These are phyloP conservation scores for Ophiostoma sp. DNA, from an alignment of 2,329 filamentous ascomycete genomes.

Conservation along the genomic window DNA sequence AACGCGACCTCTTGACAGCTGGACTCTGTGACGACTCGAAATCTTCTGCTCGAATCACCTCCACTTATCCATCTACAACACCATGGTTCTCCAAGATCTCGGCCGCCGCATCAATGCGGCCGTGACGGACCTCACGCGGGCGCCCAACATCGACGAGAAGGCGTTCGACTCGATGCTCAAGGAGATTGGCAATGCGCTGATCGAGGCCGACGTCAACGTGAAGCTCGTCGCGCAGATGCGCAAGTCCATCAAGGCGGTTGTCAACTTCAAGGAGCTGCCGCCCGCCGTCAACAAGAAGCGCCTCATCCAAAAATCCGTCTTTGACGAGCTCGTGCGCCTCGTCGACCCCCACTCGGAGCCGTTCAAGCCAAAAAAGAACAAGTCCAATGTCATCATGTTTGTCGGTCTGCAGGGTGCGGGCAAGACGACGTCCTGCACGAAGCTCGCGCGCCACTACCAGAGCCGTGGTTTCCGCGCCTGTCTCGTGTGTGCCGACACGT, in stretches of 20 bases:
- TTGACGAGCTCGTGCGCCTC: constrained; percentile 90
- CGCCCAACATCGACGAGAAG: constrained; percentile 95
- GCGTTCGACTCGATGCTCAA: constrained; percentile 98
- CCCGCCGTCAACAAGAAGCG: constrained; percentile 96
- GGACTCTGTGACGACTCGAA: too few relatives aligned
- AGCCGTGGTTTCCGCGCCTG: constrained; percentile 88
- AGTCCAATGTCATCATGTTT: constrained; percentile 98
- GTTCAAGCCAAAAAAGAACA: constrained; percentile 95
- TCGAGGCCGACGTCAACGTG: constrained; percentile 97
- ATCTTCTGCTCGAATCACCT: too few relatives aligned
- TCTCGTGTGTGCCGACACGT: constrained; percentile 94
- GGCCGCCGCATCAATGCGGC: constrained; percentile 97
- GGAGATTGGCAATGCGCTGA: constrained; percentile 90
- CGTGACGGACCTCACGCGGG: constrained; percentile 85
- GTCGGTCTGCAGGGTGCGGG: constrained; percentile 95
- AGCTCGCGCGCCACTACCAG: constrained; percentile 91
- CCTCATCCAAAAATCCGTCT: constrained; percentile 94
- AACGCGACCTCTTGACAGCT: too few relatives aligned
- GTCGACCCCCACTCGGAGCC: constrained; percentile 93
- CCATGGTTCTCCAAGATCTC: constrained; percentile 97
- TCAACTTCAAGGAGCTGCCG: constrained; percentile 92
- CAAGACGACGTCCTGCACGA: constrained; percentile 98
- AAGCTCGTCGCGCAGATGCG: constrained; percentile 84
- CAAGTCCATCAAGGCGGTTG: constrained; percentile 82
- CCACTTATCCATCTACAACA: not conserved